Evolutionary conservation across 164 flowering plant genomes (phyloP).

Genomic region (Buxus sempervirens): DNA sequence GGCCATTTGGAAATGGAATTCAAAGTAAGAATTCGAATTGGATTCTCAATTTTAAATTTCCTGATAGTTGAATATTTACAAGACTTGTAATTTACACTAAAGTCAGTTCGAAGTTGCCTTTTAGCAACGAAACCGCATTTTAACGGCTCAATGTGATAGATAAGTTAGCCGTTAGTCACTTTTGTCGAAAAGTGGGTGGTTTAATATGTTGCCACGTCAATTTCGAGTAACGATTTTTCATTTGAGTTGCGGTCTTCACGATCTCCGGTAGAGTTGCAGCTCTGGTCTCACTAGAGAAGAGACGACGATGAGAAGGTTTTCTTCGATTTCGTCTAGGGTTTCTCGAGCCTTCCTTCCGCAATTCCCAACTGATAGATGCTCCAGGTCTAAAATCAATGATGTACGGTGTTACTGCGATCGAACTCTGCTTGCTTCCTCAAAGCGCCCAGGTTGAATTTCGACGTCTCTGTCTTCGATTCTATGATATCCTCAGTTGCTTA

Average conservation of each 20-base stretch:
- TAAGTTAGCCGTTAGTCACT: no score
- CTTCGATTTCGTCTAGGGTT: constrained; percentile 18
- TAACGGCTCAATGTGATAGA: no score
- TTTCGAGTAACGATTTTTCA: neutral
- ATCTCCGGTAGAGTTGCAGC: neutral
- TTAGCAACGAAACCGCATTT: no score
- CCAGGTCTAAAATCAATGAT: constrained; percentile 5
- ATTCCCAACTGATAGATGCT: constrained; percentile 8
- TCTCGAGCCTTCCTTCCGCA: constrained; percentile 8
- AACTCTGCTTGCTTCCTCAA: constrained; percentile 14
- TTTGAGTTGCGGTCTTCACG: neutral
- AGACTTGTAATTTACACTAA: no score
- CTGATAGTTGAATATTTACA: no score
- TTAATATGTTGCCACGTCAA: neutral
- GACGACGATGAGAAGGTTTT: constrained; percentile 22
- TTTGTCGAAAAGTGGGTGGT: neutral
- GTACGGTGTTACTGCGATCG: constrained; percentile 23
- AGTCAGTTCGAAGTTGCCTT: constrained; percentile 1
- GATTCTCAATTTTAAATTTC: no score
- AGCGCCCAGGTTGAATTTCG: constrained; percentile 23
- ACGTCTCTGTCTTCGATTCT: neutral
- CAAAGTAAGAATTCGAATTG: no score
- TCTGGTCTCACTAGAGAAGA: neutral
- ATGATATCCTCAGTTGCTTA: neutral
- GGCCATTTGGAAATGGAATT: no score